A percentile compares a stretch with the other conserved stretches of the same genome.
These are phyloP conservation scores for Plasmodium gonderi DNA, from an alignment of 169 alveolate genomes.

Conservation along the genomic window DNA sequence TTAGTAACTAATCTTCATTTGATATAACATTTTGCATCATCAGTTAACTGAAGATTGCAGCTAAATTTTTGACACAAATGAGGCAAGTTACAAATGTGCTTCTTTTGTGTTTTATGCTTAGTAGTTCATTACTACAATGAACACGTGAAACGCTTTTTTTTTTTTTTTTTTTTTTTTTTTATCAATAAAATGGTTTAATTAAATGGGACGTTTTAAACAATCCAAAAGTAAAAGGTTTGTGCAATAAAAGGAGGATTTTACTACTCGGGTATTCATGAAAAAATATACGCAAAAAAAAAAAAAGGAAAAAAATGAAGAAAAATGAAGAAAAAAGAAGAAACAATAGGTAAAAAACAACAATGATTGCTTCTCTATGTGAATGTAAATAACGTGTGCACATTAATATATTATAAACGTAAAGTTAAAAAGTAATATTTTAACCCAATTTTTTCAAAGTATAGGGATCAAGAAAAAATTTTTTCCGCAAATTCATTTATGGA, in stretches of 20 bases:
- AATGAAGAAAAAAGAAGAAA: not conserved
- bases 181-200: no score
- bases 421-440: not conserved
- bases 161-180: not conserved
- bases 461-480: slow-evolving; percentile 29
- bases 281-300: no score
- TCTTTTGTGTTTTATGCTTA: not conserved
- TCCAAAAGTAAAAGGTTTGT: not conserved
- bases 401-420: not conserved
- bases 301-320: not conserved
- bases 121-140: not conserved
- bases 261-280: not conserved
- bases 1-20: not conserved
- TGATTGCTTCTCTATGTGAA: not conserved
- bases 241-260: not conserved
- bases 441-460: not conserved
- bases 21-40: not conserved
- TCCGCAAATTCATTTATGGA: slow-evolving; percentile 26
- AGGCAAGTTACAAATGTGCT: no score
- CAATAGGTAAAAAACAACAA: not conserved
- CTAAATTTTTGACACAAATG: no score
- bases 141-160: not conserved
- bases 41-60: not conserved
- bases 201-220: not conserved
- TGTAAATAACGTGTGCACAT: not conserved